phyloP scores from a whole-genome alignment of 768 basidiomycete genomes.

The Clavaria fumosa region DNA sequence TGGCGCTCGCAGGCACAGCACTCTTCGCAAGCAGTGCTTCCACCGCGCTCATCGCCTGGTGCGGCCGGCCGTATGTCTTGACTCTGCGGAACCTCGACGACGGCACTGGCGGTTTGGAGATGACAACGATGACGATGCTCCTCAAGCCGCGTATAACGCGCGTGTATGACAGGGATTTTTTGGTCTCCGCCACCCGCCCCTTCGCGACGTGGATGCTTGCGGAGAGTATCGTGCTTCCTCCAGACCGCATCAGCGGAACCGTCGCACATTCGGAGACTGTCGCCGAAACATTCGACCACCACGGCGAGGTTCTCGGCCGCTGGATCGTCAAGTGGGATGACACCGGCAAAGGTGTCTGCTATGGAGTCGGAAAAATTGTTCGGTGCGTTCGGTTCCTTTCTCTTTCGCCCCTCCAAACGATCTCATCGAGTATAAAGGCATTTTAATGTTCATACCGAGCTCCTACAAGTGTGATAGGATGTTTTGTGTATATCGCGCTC shows the following conservation, averaged over 20 bases:
- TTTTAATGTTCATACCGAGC: too few species aligned
- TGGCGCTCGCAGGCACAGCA: constrained; percentile 53
- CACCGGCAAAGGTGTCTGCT: constrained; percentile 46
- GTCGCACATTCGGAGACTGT: constrained; percentile 43
- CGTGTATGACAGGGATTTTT: constrained; percentile 60
- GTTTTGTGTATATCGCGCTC: too few species aligned
- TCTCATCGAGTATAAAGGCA: too few species aligned
- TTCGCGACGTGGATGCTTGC: constrained; percentile 71
- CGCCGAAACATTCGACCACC: constrained; percentile 52
- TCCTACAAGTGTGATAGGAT: too few species aligned
- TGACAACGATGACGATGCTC: constrained; percentile 50
- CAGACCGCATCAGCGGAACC: constrained; percentile 21
- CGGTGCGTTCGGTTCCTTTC: constrained; percentile 32
- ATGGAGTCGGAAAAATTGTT: constrained; percentile 43
- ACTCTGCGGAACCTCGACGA: constrained; percentile 34
- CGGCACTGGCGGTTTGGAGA: constrained; percentile 41
- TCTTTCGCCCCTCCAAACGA: too few species aligned
- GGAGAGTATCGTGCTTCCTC: constrained; percentile 19
- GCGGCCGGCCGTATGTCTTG: constrained; percentile 61
- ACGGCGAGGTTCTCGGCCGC: constrained; percentile 48
- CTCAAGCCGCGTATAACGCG: constrained; percentile 49
- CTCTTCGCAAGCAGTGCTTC: constrained; percentile 58
- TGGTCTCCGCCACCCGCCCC: constrained; percentile 48
- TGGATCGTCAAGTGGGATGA: constrained; percentile 72
- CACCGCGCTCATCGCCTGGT: constrained; percentile 58